These are phyloP conservation scores for Scortechinia acanthostroma DNA, from an alignment of 2,329 filamentous ascomycete species.

Conservation along the genomic window DNA sequence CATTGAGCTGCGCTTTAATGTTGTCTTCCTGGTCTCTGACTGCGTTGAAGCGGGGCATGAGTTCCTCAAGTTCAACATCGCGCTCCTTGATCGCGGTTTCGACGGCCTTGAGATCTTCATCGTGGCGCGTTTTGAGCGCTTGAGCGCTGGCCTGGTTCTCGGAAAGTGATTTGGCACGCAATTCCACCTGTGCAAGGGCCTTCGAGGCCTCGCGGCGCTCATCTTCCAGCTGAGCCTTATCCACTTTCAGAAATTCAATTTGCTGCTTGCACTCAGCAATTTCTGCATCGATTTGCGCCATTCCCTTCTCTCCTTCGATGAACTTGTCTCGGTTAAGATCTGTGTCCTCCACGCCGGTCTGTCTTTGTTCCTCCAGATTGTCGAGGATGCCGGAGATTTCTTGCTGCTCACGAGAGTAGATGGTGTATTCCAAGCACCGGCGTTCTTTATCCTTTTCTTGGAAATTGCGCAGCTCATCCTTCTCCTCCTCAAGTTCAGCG, in stretches of 20 bases:
- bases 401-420: slow-evolving; percentile 82
- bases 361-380: slow-evolving; percentile 73
- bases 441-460: slow-evolving; percentile 92
- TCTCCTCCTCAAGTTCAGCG: slow-evolving; percentile 87
- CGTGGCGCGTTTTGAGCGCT: slow-evolving; percentile 64
- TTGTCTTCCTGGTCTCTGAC: slow-evolving; percentile 68
- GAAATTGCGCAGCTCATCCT: slow-evolving; percentile 86
- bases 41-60: slow-evolving; percentile 72
- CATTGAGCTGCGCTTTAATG: slow-evolving; percentile 65
- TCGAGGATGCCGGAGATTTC: slow-evolving; percentile 73
- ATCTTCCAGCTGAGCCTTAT: slow-evolving; percentile 80
- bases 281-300: slow-evolving; percentile 69
- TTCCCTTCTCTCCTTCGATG: slow-evolving; percentile 70
- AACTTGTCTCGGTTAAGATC: slow-evolving; percentile 75
- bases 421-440: slow-evolving; percentile 86
- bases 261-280: slow-evolving; percentile 76
- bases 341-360: slow-evolving; percentile 76
- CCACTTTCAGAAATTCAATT: slow-evolving; percentile 76
- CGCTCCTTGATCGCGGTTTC: slow-evolving; percentile 69
- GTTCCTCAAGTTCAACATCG: slow-evolving; percentile 66
- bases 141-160: slow-evolving; percentile 77
- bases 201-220: slow-evolving; percentile 80
- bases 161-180: slow-evolving; percentile 75
- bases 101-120: slow-evolving; percentile 65
- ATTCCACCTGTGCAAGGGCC: slow-evolving; percentile 74